Evolutionary conservation across 768 basidiomycete genomes (phyloP).

Genomic region (Leccinum variicolor): DNA sequence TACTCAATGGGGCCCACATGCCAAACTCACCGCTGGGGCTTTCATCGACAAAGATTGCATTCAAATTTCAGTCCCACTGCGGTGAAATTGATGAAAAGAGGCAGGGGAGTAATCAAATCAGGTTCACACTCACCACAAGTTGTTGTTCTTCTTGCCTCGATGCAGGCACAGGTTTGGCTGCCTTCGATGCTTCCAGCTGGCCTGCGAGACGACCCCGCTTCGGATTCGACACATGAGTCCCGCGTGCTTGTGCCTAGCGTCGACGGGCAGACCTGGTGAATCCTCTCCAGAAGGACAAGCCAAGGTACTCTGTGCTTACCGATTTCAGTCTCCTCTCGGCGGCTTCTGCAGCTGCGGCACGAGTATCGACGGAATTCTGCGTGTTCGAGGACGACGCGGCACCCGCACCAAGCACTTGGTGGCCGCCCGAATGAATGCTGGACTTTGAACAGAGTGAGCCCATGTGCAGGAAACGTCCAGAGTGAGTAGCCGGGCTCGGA

Average conservation of each 20-base stretch:
- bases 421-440: conserved; percentile 38
- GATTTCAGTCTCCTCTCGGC: conserved; percentile 57
- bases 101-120: conserved; percentile 13
- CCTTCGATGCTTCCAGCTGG: conserved; percentile 39
- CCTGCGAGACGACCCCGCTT: conserved; percentile 43
- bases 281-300: conserved; percentile 13
- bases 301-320: conserved; percentile 35
- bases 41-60: conserved; percentile 20
- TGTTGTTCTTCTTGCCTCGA: conserved; percentile 35
- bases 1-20: conserved; percentile 16
- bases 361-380: conserved; percentile 37
- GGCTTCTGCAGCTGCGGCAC: conserved; percentile 58
- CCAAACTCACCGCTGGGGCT: conserved; percentile 20
- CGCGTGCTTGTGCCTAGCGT: conserved; percentile 40
- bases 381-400: conserved; percentile 24
- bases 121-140: conserved; percentile 42
- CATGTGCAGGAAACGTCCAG: conserved; percentile 33
- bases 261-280: conserved; percentile 19
- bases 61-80: conserved; percentile 42
- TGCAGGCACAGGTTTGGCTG: conserved; percentile 35
- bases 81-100: conserved; percentile 29
- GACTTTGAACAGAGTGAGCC: conserved; percentile 59
- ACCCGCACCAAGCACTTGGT: conserved; percentile 47
- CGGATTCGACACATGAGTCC: conserved; percentile 42
- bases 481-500: background rate